These are phyloP conservation scores for Hypoxylon sp. DNA, from an alignment of 2,329 filamentous ascomycete species.

Conservation along the genomic window DNA sequence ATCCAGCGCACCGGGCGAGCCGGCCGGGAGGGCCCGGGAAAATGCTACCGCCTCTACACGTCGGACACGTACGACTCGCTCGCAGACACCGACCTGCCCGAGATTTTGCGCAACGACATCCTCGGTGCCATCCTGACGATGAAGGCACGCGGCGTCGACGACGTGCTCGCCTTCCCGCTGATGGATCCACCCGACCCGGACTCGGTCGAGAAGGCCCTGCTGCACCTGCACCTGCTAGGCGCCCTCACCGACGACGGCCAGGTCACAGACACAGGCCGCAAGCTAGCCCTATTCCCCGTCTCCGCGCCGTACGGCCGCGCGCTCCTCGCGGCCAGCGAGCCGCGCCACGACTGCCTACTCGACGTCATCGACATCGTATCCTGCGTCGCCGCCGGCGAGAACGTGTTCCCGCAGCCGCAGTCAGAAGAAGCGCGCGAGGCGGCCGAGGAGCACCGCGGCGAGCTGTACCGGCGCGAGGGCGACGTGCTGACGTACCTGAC, in stretches of 20 bases:
- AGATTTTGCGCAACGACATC: constrained; percentile 90
- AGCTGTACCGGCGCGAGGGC: constrained; percentile 67
- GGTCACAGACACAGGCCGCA: constrained; percentile 76
- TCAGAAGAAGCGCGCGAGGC: constrained; percentile 64
- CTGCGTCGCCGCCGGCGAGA: constrained; percentile 68
- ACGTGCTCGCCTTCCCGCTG: constrained; percentile 83
- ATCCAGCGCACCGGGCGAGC: constrained; percentile 92
- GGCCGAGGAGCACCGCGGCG: constrained; percentile 61
- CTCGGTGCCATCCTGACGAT: constrained; percentile 87
- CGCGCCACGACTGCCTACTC: constrained; percentile 74
- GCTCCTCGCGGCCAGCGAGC: constrained; percentile 77
- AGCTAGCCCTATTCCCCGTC: constrained; percentile 84
- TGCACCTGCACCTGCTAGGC: constrained; percentile 80
- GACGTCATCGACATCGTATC: constrained; percentile 87
- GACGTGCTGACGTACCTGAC: constrained; percentile 71
- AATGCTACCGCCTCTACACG: constrained; percentile 90
- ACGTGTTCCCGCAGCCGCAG: constrained; percentile 67
- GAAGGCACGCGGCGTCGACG: constrained; percentile 87
- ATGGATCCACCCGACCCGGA: constrained; percentile 82
- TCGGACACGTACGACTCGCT: constrained; percentile 75
- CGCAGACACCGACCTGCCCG: constrained; percentile 78
- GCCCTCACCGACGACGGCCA: constrained; percentile 75
- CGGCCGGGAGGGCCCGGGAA: constrained; percentile 88
- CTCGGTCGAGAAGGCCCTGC: constrained; percentile 79
- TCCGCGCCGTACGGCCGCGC: constrained; percentile 83